Conservation (phyloP, 2,329 filamentous ascomycete genomes). For the Aspergillus vadensis region DNA sequence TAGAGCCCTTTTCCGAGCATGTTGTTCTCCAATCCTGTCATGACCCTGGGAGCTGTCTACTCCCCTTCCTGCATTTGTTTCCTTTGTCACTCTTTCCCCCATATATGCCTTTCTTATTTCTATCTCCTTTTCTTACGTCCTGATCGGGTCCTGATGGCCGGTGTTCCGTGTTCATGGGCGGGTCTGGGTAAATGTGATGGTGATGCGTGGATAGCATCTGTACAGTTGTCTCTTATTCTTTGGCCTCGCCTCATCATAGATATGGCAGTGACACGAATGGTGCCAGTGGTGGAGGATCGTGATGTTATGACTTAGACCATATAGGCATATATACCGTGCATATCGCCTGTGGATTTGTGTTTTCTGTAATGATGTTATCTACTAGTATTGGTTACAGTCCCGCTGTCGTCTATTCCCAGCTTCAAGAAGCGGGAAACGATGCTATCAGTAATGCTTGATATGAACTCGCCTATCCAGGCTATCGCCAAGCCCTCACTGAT, state of each 20-base stretch:
- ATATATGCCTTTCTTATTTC: not conserved
- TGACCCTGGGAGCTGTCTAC: slow-evolving; percentile 7
- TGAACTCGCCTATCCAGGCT: no score
- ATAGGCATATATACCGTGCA: slow-evolving; percentile 16
- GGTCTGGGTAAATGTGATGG: not conserved
- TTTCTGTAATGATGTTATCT: not conserved
- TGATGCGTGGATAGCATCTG: slow-evolving; percentile 13
- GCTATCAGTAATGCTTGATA: no score
- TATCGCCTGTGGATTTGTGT: not conserved
- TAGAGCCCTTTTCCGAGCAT: slow-evolving; percentile 6
- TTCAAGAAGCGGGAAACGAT: no score
- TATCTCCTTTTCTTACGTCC: slow-evolving; percentile 13
- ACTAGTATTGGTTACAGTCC: no score
- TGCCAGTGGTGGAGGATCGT: slow-evolving; percentile 6
- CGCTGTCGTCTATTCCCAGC: no score
- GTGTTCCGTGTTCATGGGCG: not conserved
- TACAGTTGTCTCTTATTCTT: slow-evolving; percentile 20
- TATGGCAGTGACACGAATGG: not conserved
- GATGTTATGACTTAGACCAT: slow-evolving; percentile 22
- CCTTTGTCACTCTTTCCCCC: slow-evolving; percentile 1
- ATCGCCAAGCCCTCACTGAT: no score
- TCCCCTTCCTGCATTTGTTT: slow-evolving; percentile 10
- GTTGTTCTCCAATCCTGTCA: slow-evolving; percentile 7
- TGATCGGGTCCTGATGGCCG: slow-evolving; percentile 1
- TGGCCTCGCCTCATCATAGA: slow-evolving; percentile 4